Evolutionary conservation across 306 rosid genomes (phyloP).

Genomic region (Oxytropis ochrocephala): DNA sequence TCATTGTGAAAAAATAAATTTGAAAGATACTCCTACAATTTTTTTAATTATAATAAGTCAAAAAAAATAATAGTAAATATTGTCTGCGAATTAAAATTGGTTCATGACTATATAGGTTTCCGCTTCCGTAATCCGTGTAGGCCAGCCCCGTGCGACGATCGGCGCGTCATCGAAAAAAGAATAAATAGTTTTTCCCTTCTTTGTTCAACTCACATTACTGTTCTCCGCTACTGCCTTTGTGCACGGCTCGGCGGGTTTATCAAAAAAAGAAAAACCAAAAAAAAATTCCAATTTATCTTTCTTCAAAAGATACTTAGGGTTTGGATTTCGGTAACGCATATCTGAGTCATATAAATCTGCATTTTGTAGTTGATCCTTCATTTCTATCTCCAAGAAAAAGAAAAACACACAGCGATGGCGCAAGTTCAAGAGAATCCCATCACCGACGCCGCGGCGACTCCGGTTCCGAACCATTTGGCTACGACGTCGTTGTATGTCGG

Average conservation of each 20-base stretch:
- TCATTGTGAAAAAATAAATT: too few species aligned
- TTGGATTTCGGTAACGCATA: not conserved
- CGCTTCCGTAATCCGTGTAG: not conserved
- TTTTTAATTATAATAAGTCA: too few species aligned
- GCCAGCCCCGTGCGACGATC: constrained; percentile 43
- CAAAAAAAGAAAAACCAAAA: constrained; percentile 5
- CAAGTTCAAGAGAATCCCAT: constrained; percentile 40
- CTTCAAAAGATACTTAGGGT: not conserved
- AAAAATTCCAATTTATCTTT: not conserved
- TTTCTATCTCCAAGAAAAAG: not conserved
- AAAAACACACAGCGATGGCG: constrained; percentile 30
- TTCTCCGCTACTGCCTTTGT: not conserved
- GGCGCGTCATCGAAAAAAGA: constrained; percentile 35
- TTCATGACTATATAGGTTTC: constrained; percentile 21
- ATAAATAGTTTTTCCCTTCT: not conserved
- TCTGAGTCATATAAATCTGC: not conserved
- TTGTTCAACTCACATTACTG: not conserved
- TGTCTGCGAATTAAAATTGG: not conserved
- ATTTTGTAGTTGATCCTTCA: not conserved
- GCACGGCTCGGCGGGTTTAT: constrained; percentile 27
- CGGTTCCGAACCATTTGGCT: constrained; percentile 28
- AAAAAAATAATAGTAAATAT: too few species aligned
- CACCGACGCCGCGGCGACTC: constrained; percentile 11
- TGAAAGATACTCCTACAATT: too few species aligned
- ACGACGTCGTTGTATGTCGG: constrained; percentile 68